These are phyloP conservation scores for Cordyceps sp. DNA, from an alignment of 2,329 filamentous ascomycete genomes.

Conservation along the genomic window DNA sequence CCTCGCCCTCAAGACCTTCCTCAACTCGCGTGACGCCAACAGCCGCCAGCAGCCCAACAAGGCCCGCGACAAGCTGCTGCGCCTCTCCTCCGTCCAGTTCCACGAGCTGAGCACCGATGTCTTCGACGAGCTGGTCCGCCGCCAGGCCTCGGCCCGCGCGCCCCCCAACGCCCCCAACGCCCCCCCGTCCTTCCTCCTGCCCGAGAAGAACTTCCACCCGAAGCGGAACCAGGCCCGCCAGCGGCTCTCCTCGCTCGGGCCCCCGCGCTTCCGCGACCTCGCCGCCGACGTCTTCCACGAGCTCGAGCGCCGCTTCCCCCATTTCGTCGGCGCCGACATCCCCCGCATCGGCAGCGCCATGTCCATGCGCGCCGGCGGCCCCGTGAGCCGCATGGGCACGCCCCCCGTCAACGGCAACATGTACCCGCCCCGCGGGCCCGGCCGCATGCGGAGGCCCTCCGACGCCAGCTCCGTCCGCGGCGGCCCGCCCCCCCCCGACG, in stretches of 20 bases:
- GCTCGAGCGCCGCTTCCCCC: conserved; percentile 75
- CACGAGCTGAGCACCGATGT: conserved; percentile 96
- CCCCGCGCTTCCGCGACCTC: conserved; percentile 75
- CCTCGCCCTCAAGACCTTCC: conserved; percentile 56
- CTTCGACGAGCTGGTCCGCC: conserved; percentile 80
- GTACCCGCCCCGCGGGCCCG: conserved; percentile 32
- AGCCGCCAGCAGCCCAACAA: conserved; percentile 64
- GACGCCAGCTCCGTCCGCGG: conserved; percentile 45
- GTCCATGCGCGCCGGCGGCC: conserved; percentile 36
- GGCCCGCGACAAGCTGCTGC: conserved; percentile 83
- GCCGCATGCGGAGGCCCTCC: conserved; percentile 38
- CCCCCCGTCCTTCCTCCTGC: conserved; percentile 59
- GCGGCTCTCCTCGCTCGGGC: conserved; percentile 78
- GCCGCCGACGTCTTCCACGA: conserved; percentile 95
- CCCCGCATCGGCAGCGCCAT: conserved; percentile 54
- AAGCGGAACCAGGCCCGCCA: conserved; percentile 97
- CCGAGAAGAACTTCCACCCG: conserved; percentile 83
- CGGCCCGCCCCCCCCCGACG: conserved; percentile 23
- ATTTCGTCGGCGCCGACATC: conserved; percentile 55
- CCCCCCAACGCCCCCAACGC: conserved; percentile 33
- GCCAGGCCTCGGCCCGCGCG: conserved; percentile 51
- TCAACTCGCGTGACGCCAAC: conserved; percentile 63
- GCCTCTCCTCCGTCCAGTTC: conserved; percentile 83
- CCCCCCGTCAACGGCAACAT: conserved; percentile 42
- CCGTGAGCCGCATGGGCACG: conserved; percentile 42